Evolutionary conservation across 768 basidiomycete species (phyloP).

Genomic region (Suillus bovinus): DNA sequence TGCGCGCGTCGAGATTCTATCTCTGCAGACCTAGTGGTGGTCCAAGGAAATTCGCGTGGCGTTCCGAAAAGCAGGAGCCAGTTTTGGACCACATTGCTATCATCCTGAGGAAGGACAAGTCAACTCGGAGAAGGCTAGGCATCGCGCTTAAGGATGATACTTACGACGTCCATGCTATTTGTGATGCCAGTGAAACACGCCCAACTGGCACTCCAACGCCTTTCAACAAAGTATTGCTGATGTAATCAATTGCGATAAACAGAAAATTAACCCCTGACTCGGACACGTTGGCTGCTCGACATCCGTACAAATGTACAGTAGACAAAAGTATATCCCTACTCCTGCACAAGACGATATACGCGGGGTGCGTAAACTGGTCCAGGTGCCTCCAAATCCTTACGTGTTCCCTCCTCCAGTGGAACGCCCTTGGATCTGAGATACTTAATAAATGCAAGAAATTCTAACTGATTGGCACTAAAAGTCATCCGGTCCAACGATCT

Average conservation of each 20-base stretch:
- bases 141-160: slow-evolving; percentile 14
- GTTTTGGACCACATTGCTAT: slow-evolving; percentile 13
- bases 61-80: slow-evolving; percentile 50
- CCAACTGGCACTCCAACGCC: background rate
- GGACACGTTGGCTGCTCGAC: too few species aligned
- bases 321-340: background rate
- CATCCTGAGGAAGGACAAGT: slow-evolving; percentile 20
- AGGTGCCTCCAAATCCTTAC: too few species aligned
- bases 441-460: too few species aligned
- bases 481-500: too few species aligned
- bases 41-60: slow-evolving; percentile 58
- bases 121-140: background rate
- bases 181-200: background rate
- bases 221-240: slow-evolving; percentile 2
- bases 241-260: background rate
- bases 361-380: too few species aligned
- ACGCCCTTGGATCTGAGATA: too few species aligned
- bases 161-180: slow-evolving; percentile 28
- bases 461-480: too few species aligned
- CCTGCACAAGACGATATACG: too few species aligned
- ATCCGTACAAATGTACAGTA: background rate
- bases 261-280: slow-evolving; percentile 2
- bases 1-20: slow-evolving; percentile 63
- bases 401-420: too few species aligned
- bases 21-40: slow-evolving; percentile 48